Percentiles rank a stretch among this genome's conserved stretches.
Conservation (phyloP, 202 grass and related monocot species). For the Digitaria exilis region DNA sequence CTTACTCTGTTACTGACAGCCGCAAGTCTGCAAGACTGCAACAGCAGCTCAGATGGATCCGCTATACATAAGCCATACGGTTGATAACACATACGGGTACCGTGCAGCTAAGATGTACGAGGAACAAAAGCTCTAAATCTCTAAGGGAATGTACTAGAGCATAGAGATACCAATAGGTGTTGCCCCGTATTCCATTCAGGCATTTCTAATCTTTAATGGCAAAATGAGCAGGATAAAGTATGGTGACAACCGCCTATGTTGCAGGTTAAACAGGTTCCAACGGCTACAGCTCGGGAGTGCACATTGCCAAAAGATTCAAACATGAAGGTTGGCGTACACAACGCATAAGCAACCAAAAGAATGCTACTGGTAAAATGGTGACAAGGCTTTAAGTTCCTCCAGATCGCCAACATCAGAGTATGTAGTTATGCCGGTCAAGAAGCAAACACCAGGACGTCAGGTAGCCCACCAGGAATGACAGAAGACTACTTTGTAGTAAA, state of each 20-base stretch:
- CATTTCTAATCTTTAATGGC: not conserved
- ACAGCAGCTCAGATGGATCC: too few species aligned
- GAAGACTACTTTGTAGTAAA: not conserved
- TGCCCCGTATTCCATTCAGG: not conserved
- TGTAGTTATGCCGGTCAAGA: not conserved
- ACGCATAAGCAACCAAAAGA: not conserved
- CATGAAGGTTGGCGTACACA: not conserved
- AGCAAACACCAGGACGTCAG: not conserved
- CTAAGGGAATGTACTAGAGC: not conserved
- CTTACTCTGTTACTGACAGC: too few species aligned
- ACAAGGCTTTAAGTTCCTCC: not conserved
- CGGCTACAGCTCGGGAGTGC: not conserved
- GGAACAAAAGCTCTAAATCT: not conserved
- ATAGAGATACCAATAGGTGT: not conserved
- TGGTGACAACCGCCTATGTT: not conserved
- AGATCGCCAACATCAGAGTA: not conserved
- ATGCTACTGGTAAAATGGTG: not conserved
- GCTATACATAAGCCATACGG: too few species aligned
- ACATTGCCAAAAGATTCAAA: not conserved
- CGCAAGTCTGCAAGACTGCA: too few species aligned
- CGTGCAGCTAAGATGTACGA: too few species aligned
- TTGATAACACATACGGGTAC: too few species aligned
- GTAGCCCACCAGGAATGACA: not conserved
- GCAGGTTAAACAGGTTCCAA: not conserved
- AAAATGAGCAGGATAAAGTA: not conserved